Base-by-base conservation (phyloP, 2,329 filamentous ascomycete species). In the Calonectria pseudoturangicola region DNA sequence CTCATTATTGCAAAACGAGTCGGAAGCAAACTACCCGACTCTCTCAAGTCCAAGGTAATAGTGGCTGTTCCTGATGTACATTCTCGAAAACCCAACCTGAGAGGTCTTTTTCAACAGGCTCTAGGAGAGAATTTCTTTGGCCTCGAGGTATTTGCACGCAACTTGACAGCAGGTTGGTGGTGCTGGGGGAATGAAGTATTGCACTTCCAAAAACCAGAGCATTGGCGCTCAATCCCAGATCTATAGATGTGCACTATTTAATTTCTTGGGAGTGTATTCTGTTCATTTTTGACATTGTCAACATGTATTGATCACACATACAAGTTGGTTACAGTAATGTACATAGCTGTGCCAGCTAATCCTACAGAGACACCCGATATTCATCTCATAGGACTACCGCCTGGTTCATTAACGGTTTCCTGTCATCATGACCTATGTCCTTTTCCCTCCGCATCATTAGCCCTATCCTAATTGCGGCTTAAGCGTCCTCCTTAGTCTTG, bases 81-180 rank as follows among this genome's bases (percentile, higher is more conserved):
- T 82, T 96, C 94, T 0, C 86, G 94, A 60, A 97, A 97, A 81
- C 94, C 94, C 4, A 94, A 92, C 78, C 80, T 96, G 68, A 91
- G 92, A 72, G 79, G 82, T 2, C 76, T 94, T 27, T 89, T 95
- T 62, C 87, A 89, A 67, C 84, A 87, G 4, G 78, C 92, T n/a
- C 78, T 94, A 33, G 85, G 86, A 0, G 75, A 79, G 3, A 82
- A 85, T 2, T 92, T 91, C 76, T 79, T 81, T 18, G 93, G 89
- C 2, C 85, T 96, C n/a, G 94, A 97, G 83, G 86, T 96, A 2
- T 97, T 96, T 84, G 93, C 94, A 1, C 88, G 94, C 69, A 91
- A 93, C 80, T 84, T 95, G 54, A 94, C 94, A 2, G 88, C 91
- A 9, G 93, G 93, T 0, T 96, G 94, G 94, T 94, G 92, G 89